These are phyloP conservation scores for Coemansia sp. DNA, from an alignment of 192 early-diverging fungal genomes.

Conservation along the genomic window DNA sequence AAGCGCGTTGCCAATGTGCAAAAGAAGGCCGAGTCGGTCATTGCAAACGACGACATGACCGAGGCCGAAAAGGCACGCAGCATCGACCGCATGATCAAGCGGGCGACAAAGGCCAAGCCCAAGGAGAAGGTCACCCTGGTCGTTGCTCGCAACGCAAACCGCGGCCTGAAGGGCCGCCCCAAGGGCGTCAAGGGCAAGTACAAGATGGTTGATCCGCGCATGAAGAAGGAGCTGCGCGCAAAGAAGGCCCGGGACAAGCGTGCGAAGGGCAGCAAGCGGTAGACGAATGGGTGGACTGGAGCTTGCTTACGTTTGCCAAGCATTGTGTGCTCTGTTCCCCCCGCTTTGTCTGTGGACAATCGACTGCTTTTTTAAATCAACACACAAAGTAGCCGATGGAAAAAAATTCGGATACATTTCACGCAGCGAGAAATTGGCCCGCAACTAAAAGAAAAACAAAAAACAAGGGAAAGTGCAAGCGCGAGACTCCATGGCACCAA, in stretches of 20 bases:
- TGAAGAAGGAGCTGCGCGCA: constrained; percentile 95
- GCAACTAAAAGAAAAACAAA: too few relatives aligned
- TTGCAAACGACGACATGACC: constrained; percentile 83
- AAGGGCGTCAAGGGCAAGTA: constrained; percentile 97
- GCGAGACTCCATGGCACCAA: neutral
- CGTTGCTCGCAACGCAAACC: constrained; percentile 81
- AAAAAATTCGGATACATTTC: constrained; percentile 5
- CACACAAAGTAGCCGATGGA: neutral
- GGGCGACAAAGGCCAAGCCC: constrained; percentile 70
- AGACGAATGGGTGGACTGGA: neutral
- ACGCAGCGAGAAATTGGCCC: neutral
- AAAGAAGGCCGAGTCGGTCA: constrained; percentile 84
- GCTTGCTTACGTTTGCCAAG: neutral
- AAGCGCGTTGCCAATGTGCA: constrained; percentile 77
- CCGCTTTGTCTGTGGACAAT: neutral
- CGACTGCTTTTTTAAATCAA: neutral
- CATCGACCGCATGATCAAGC: constrained; percentile 83
- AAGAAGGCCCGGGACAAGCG: constrained; percentile 59
- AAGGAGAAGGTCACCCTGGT: constrained; percentile 83
- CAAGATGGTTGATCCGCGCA: constrained; percentile 94
- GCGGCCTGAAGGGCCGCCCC: constrained; percentile 85
- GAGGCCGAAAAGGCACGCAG: constrained; percentile 83
- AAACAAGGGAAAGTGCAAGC: neutral
- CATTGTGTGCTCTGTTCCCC: neutral
- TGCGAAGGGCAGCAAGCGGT: constrained; percentile 28